Percentiles rank a stretch among this genome's conserved stretches.
Evolutionary conservation across 495 filamentous ascomycete species (phyloP).

Genomic region (Cryomyces antarcticus): DNA sequence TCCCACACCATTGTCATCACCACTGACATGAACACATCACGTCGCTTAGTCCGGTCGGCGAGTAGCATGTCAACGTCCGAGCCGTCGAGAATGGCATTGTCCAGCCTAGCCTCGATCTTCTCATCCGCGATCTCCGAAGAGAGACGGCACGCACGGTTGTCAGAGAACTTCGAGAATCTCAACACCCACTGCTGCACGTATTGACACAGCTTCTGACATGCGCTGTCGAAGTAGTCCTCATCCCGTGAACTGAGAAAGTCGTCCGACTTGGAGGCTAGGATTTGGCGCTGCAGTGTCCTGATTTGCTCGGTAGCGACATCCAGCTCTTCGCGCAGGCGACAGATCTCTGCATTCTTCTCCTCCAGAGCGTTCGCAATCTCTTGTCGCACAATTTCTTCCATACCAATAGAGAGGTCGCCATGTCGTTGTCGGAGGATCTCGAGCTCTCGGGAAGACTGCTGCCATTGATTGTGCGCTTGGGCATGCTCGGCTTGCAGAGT

Average conservation of each 20-base stretch:
- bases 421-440: slow-evolving; percentile 39
- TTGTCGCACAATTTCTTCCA: slow-evolving; percentile 40
- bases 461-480: slow-evolving; percentile 28
- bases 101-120: slow-evolving; percentile 74
- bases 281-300: slow-evolving; percentile 60
- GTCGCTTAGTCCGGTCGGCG: slow-evolving; percentile 61
- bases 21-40: slow-evolving; percentile 91
- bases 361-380: slow-evolving; percentile 39
- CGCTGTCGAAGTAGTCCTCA: slow-evolving; percentile 82
- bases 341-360: slow-evolving; percentile 63
- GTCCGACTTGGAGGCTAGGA: slow-evolving; percentile 45
- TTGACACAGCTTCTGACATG: slow-evolving; percentile 83
- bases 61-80: slow-evolving; percentile 75
- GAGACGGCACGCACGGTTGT: slow-evolving; percentile 61
- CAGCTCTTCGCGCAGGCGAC: slow-evolving; percentile 54
- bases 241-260: slow-evolving; percentile 60
- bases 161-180: slow-evolving; percentile 89
- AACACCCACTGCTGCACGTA: slow-evolving; percentile 92
- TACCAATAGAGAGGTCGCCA: slow-evolving; percentile 34
- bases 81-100: slow-evolving; percentile 84
- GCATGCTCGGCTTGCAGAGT: slow-evolving; percentile 36
- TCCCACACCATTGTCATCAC: slow-evolving; percentile 98
- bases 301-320: slow-evolving; percentile 61
- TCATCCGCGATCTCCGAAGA: slow-evolving; percentile 69
- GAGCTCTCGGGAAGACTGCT: slow-evolving; percentile 33